Base-by-base conservation (phyloP, 192 early-diverging fungal genomes). In the Rhizoclosmatium sp. region DNA sequence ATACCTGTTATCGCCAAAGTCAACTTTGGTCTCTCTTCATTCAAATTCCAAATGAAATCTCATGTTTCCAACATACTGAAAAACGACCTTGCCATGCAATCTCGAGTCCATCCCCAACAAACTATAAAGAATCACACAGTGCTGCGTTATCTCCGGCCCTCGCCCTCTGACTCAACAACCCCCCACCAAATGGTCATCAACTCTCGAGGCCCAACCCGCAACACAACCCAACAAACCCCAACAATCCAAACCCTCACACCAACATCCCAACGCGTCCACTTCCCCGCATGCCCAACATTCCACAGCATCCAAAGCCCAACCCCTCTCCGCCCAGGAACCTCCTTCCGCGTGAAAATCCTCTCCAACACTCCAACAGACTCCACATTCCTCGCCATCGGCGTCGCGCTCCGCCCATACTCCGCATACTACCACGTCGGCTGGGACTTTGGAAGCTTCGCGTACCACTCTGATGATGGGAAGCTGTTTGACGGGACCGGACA, bases 401-500 rank as follows among this genome's bases (percentile, higher is more conserved):
- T 86, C 14, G 82, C 82, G 0, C 45, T 78, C 1, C 48, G 58
- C 48, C 87, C 87, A 12, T 88, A 82, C 73, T 70, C 80, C 9
- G 47, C 82, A 7, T 86, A 80, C 70, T 81, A 83, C 42, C 82
- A 86, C 49, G 82, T 86, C 42, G 87, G 87, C 9, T 88, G 87
- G 87, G 75, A 88, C 65, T 49, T 69, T n/a, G 68, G 81, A n/a
- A 71, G 61, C 9, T 54, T 88, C 40, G 87, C 81, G 0, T 84
- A 82, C 70, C 87, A 88, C 66, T 72, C 66, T 16, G 87, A 88
- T 78, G 87, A 88, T 78, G 87, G 85, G 44, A 68, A 72, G 41
- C 31, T 86, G 44, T 88, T 79, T 78, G 51, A 79, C 47, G 80
- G 79, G 31, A 51, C 82, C 10, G 66, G 78, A 44, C 71, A 80